Conservation (phyloP, 2,329 filamentous ascomycete genomes). For the Talaromyces sp. region DNA sequence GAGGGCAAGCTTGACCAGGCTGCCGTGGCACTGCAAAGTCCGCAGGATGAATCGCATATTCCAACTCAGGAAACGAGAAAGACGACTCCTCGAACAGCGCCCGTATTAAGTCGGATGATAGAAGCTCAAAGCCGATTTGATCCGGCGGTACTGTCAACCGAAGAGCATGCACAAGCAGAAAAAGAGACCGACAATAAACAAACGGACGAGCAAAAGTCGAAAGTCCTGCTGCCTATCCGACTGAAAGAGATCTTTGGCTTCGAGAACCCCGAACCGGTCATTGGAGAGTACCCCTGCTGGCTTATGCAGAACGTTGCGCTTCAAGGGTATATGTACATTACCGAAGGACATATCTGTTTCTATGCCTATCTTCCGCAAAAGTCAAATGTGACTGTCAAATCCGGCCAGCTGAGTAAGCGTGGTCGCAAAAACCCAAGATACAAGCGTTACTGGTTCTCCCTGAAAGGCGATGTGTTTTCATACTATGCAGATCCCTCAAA, state of each 20-base stretch:
- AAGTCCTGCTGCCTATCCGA: slow-evolving; percentile 61
- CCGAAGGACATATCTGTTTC: slow-evolving; percentile 87
- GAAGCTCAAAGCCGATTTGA: slow-evolving; percentile 62
- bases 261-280: slow-evolving; percentile 72
- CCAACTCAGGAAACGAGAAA: slow-evolving; percentile 27
- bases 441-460: slow-evolving; percentile 84
- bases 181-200: slow-evolving; percentile 27
- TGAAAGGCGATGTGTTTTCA: slow-evolving; percentile 86
- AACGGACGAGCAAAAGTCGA: slow-evolving; percentile 39
- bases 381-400: slow-evolving; percentile 71
- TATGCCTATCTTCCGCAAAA: slow-evolving; percentile 97
- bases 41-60: slow-evolving; percentile 18
- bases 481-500: slow-evolving; percentile 83
- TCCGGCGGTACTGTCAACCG: slow-evolving; percentile 31
- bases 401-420: slow-evolving; percentile 81
- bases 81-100: slow-evolving; percentile 51
- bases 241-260: slow-evolving; percentile 85
- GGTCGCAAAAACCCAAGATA: slow-evolving; percentile 84
- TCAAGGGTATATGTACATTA: slow-evolving; percentile 95
- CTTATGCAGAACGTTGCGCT: slow-evolving; percentile 84
- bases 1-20: slow-evolving; percentile 22
- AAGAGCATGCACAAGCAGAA: slow-evolving; percentile 40
- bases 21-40: slow-evolving; percentile 15
- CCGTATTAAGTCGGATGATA: slow-evolving; percentile 72
- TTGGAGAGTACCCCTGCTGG: slow-evolving; percentile 91